Base-by-base conservation (phyloP, 306 rosid genomes). In the Prunus mongolica region DNA sequence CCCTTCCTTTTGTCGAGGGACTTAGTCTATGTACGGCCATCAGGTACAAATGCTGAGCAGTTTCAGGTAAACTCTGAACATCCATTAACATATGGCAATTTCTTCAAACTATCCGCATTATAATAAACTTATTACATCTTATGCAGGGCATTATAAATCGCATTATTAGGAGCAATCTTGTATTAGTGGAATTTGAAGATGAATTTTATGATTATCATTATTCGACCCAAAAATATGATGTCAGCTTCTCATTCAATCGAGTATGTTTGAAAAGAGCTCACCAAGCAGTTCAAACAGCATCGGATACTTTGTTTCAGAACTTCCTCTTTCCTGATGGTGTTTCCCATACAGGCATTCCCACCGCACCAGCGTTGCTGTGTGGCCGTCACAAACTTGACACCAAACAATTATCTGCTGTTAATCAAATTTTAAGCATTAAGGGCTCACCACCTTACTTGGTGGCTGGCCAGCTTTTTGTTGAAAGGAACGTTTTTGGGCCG, bases 181-280 rank as follows among this genome's bases (percentile, higher is more conserved):
- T 80, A 9, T 34, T 76, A 25, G 84, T 77, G 24, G 82, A 84
- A 24, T 84, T 80, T 62, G 71, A 67, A 19, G 73, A 80, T 1
- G 74, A 54, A 10, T 84, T 84, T 8, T 47, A 63, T 24, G 11
- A 41, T 69, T 18, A 57, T 58, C 82, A 80, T 61, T 1, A 57
- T 19, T 24, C 63, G 7, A 22, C 56, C 50, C 11, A 12, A 24
- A 80, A 69, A 61, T 80, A 84, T 69, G 84, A 80, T 24, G 54
- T 84, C 82, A 80, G 76, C 55, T 72, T 80, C 76, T 79, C 84
- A 49, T 83, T 83, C 84, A 83, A 83, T 66, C 61, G 79, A 61
- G 74, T 79, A 19, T 76, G 82, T 65, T 73, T 80, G 30, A 83
- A 80, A 76, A 76, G 79, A 60, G 84, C 84, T 67, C 84, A 83